Conservation (phyloP, 139 green algal genomes). For the Chlorella sp. region DNA sequence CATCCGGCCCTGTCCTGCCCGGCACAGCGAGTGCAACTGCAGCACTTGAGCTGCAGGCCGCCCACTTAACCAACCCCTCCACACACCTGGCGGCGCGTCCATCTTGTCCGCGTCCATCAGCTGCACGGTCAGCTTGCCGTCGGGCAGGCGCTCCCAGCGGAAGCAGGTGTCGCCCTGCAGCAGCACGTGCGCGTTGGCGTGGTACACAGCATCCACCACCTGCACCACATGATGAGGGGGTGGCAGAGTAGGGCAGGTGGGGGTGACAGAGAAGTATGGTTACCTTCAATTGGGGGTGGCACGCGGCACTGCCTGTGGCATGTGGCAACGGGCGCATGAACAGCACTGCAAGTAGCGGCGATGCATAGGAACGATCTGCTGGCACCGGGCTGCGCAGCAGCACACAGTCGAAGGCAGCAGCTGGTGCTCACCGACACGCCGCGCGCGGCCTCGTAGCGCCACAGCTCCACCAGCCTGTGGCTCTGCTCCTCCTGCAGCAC, state of each 20-base stretch:
- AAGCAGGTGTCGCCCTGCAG: slow-evolving; percentile 83
- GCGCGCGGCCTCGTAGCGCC: slow-evolving; percentile 81
- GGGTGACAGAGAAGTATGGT: no score
- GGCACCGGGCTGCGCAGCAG: no score
- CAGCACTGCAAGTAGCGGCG: no score
- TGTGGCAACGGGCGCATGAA: no score
- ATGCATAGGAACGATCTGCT: no score
- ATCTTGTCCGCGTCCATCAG: slow-evolving; percentile 79
- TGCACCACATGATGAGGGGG: neutral
- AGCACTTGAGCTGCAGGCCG: no score
- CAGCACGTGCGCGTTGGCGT: slow-evolving; percentile 82
- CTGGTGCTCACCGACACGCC: slow-evolving; percentile 3
- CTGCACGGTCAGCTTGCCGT: slow-evolving; percentile 64
- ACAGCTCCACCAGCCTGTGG: slow-evolving; percentile 76
- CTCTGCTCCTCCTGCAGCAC: slow-evolving; percentile 76
- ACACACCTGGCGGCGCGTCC: slow-evolving; percentile 57
- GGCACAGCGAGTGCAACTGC: no score
- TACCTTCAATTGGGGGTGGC: no score
- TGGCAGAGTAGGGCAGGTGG: no score
- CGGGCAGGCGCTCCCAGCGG: slow-evolving; percentile 53
- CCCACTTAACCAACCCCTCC: neutral
- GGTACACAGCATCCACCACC: slow-evolving; percentile 68
- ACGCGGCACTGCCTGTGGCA: no score
- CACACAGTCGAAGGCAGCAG: no score
- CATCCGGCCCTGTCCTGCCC: no score